Percentiles rank a stretch among this genome's conserved stretches.
These are phyloP conservation scores for Rhinocladiella mackenziei DNA, from an alignment of 2,329 filamentous ascomycete genomes.

Conservation along the genomic window DNA sequence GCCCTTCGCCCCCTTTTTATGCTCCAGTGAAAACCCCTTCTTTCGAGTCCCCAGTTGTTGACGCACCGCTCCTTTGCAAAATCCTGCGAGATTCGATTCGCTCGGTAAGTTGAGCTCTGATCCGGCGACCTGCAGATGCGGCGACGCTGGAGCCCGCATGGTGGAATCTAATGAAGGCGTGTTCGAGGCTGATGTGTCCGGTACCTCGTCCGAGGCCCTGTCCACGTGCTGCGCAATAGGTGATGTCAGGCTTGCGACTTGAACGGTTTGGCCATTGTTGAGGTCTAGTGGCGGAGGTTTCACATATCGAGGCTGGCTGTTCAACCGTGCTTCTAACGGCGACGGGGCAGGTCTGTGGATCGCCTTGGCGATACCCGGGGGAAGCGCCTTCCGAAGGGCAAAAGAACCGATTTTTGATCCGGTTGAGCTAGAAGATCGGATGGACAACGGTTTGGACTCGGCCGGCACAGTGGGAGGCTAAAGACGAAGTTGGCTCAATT, in stretches of 20 bases:
- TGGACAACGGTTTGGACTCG: conserved; percentile 18
- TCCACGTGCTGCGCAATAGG: conserved; percentile 5
- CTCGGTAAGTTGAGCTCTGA: conserved; percentile 31
- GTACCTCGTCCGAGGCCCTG: conserved; percentile 6
- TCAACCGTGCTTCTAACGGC: conserved; percentile 6
- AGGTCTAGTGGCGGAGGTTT: conserved; percentile 10
- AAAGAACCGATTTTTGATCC: conserved; percentile 16
- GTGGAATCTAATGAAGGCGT: conserved; percentile 14
- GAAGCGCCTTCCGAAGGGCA: conserved; percentile 16
- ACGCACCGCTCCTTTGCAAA: conserved; percentile 39
- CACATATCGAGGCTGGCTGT: conserved; percentile 19
- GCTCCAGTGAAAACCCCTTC: conserved; percentile 34
- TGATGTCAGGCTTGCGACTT: conserved; percentile 4
- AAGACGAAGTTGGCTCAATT: neutral
- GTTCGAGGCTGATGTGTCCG: conserved; percentile 1
- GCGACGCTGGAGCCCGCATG: conserved; percentile 9
- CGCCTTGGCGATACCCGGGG: conserved; percentile 20
- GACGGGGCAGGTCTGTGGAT: conserved; percentile 15
- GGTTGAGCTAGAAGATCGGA: conserved; percentile 18
- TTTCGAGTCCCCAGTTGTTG: conserved; percentile 34
- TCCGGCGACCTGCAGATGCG: conserved; percentile 12
- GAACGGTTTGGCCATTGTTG: neutral
- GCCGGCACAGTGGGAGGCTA: conserved; percentile 9
- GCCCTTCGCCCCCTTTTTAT: conserved; percentile 33
- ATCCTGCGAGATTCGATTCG: conserved; percentile 38